Conservation (phyloP, 1,284 basidiomycete species). For the Volvariella volvacea region DNA sequence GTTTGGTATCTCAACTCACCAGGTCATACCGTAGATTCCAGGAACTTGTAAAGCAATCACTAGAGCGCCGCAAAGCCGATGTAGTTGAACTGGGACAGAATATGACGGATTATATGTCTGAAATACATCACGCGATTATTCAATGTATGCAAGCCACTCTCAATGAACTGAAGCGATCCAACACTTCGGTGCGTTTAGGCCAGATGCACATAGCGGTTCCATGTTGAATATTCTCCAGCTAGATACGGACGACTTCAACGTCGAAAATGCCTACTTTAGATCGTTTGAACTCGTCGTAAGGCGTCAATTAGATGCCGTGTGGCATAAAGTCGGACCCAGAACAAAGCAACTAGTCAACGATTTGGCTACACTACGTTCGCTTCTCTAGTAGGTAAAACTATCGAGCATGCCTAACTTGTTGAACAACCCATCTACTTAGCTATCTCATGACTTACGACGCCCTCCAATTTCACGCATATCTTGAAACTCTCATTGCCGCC, state of each 20-base stretch:
- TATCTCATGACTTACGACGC: constrained; percentile 91
- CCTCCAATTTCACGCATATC: constrained; percentile 86
- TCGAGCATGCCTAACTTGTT: too few species aligned
- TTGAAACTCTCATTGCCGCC: constrained; percentile 84
- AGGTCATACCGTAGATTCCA: constrained; percentile 66
- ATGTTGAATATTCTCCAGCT: constrained; percentile 43
- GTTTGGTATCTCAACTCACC: constrained; percentile 1
- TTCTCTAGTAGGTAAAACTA: constrained; percentile 70
- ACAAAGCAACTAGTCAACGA: constrained; percentile 92
- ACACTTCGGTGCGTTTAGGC: constrained; percentile 68
- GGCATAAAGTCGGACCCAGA: constrained; percentile 92
- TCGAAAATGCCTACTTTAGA: constrained; percentile 92
- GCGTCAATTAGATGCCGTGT: constrained; percentile 86
- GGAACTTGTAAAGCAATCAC: constrained; percentile 72
- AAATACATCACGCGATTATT: constrained; percentile 89
- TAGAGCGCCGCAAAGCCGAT: constrained; percentile 81
- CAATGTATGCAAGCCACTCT: constrained; percentile 94
- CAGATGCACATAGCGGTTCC: not conserved
- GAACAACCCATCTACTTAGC: constrained; percentile 28
- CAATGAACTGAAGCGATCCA: constrained; percentile 85
- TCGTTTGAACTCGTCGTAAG: constrained; percentile 91
- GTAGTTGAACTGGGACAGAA: constrained; percentile 90
- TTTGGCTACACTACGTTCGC: constrained; percentile 77
- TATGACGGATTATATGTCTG: constrained; percentile 81
- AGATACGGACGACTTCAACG: constrained; percentile 89